These are phyloP conservation scores for Wickerhamiella lipophila DNA, from an alignment of 805 yeast genomes.

Conservation along the genomic window DNA sequence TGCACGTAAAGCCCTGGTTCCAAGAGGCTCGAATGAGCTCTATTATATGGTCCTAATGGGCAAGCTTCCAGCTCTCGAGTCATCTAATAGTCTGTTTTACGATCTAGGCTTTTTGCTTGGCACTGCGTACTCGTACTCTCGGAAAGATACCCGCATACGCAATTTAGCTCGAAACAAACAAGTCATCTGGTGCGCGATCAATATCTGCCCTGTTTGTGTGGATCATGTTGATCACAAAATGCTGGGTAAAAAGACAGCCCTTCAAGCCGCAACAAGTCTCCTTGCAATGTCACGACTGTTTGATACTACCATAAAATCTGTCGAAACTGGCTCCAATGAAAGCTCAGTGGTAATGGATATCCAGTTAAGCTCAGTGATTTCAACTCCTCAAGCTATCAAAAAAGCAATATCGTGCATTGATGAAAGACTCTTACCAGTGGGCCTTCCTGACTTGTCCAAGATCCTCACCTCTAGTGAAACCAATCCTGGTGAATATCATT, in stretches of 20 bases:
- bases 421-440: no score
- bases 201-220: background rate
- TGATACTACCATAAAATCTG: background rate
- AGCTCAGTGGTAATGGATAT: background rate
- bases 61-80: background rate
- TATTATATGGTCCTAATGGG: background rate
- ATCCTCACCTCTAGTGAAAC: no score
- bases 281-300: background rate
- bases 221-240: background rate
- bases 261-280: background rate
- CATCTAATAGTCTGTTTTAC: background rate
- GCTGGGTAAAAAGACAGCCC: background rate
- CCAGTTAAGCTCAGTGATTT: background rate
- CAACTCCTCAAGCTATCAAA: background rate
- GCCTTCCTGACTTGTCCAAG: no score
- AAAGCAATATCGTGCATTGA: background rate
- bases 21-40: background rate
- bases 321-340: background rate
- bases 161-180: background rate
- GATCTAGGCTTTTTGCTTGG: background rate
- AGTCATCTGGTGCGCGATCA: background rate
- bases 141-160: background rate
- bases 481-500: background rate
- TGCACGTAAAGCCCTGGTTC: background rate
- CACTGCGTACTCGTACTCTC: background rate